Base-by-base conservation (phyloP, 2,329 filamentous ascomycete genomes). In the Aspergillus sp. region DNA sequence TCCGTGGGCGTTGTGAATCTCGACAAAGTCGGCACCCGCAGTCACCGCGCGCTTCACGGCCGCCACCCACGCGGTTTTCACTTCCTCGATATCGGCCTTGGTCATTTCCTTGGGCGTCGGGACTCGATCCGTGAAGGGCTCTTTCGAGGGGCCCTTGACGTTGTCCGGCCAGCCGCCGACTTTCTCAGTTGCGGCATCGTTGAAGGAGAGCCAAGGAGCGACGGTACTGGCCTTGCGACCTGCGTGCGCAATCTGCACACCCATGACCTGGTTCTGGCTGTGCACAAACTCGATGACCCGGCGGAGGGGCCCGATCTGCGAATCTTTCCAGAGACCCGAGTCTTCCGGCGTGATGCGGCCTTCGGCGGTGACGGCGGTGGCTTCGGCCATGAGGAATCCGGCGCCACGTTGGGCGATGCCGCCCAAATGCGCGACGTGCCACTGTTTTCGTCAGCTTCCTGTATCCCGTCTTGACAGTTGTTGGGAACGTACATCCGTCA, bases 341-440 rank as follows among this genome's bases (percentile, higher is more conserved):
- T 62, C 58, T 36, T 62, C 49, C 0, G 88, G 88, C 0, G 86
- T 85, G 71, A 94, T 94, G 46, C 90, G 80, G 29, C 89, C 89
- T 55, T 90, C 81, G 4, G 86, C 69, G 7, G 79, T 73, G 0
- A 94, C 85, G 30, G 82, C 74, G 0, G 86, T 89, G 28, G 89
- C 88, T 70, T 95, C 90, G 48, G 90, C 74, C 49, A 89, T 79
- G 42, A 84, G 72, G 12, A 94, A 72, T 1, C 80, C 85, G 0
- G 86, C 83, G 8, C 90, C 90, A 47, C 85, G 81, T 48, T 84
- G 75, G 26, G 87, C 78, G 56, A 89, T 89, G 50, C 87, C 83
- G 47, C 88, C 87, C 28, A 91, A 74, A 60, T 94, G 89, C 10
- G 88, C 82, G 43, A 91, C 72, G 65, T 95, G 88, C 78, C 82